Percentiles rank a stretch among this genome's conserved stretches.
Evolutionary conservation across 2,329 filamentous ascomycete genomes (phyloP).

Genomic region (Zymoseptoria brevis): DNA sequence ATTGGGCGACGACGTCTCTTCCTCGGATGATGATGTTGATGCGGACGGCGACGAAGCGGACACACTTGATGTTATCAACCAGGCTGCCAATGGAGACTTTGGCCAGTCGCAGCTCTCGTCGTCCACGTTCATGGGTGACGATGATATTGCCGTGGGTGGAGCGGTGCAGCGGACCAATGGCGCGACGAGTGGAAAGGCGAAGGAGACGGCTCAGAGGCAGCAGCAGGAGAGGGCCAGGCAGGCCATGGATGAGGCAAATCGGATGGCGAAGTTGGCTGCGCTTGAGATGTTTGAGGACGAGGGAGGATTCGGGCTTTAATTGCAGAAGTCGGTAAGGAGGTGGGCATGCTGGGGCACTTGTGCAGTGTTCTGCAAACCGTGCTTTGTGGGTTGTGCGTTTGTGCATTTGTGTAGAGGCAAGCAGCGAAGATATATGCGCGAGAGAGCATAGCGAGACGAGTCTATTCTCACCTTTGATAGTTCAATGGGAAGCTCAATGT

Average conservation of each 20-base stretch:
- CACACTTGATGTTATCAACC: constrained; percentile 49
- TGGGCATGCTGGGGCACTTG: neutral
- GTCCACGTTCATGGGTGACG: constrained; percentile 4
- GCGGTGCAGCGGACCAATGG: neutral
- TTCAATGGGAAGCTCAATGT: neutral
- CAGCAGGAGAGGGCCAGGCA: constrained; percentile 6
- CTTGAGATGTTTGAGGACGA: constrained; percentile 22
- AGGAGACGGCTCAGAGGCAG: constrained; percentile 2
- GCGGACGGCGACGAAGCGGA: constrained; percentile 37
- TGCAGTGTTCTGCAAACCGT: no score
- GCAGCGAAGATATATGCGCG: neutral
- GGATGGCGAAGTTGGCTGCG: constrained; percentile 29
- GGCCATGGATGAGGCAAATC: constrained; percentile 26
- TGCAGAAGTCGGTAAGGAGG: neutral
- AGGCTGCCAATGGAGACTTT: constrained; percentile 35
- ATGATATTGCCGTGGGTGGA: neutral
- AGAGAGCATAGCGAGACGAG: neutral
- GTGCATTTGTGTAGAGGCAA: neutral
- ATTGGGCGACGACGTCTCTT: constrained; percentile 25
- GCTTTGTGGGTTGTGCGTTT: neutral
- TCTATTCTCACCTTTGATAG: neutral
- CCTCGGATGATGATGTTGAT: constrained; percentile 39
- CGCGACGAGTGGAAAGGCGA: neutral
- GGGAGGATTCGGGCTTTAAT: neutral
- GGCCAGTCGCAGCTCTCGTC: constrained; percentile 6